These are phyloP conservation scores for Alliaria petiolata DNA, from an alignment of 345 rosid genomes.

Conservation along the genomic window DNA sequence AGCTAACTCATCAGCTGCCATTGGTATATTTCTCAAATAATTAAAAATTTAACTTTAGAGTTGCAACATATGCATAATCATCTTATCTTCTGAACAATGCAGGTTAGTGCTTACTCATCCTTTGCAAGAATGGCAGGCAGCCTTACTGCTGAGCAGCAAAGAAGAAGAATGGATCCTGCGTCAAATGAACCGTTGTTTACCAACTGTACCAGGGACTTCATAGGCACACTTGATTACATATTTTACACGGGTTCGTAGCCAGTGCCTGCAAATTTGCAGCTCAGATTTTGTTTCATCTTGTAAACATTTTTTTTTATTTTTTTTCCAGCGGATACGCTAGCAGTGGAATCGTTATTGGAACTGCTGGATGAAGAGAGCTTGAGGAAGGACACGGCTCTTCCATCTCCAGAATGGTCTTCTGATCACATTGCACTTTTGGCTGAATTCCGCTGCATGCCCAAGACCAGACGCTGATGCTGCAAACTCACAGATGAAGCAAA, in stretches of 20 bases:
- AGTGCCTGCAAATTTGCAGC: neutral
- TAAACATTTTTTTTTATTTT: neutral
- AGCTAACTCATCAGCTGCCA: constrained; percentile 88
- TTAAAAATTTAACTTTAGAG: neutral
- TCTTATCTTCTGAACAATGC: constrained; percentile 27
- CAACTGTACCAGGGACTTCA: constrained; percentile 90
- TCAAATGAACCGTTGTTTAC: constrained; percentile 96
- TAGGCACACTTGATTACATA: constrained; percentile 91
- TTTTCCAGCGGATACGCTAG: constrained; percentile 79
- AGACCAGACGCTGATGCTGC: constrained; percentile 73
- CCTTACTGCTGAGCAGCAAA: constrained; percentile 62
- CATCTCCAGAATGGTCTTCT: constrained; percentile 99
- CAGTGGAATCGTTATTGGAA: constrained; percentile 93
- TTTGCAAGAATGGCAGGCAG: constrained; percentile 70
- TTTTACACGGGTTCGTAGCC: constrained; percentile 74
- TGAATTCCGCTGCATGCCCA: constrained; percentile 91
- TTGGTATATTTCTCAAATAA: constrained; percentile 47
- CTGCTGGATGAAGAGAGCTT: constrained; percentile 96
- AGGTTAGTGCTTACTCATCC: constrained; percentile 99
- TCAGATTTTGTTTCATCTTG: neutral
- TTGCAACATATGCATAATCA: neutral
- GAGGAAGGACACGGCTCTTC: constrained; percentile 99
- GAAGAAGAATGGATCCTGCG: constrained; percentile 78
- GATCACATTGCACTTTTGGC: constrained; percentile 96
- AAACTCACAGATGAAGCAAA: constrained; percentile 16